These are phyloP conservation scores for Nakazawaea ernobii DNA, from an alignment of 805 yeast genomes.

Conservation along the genomic window DNA sequence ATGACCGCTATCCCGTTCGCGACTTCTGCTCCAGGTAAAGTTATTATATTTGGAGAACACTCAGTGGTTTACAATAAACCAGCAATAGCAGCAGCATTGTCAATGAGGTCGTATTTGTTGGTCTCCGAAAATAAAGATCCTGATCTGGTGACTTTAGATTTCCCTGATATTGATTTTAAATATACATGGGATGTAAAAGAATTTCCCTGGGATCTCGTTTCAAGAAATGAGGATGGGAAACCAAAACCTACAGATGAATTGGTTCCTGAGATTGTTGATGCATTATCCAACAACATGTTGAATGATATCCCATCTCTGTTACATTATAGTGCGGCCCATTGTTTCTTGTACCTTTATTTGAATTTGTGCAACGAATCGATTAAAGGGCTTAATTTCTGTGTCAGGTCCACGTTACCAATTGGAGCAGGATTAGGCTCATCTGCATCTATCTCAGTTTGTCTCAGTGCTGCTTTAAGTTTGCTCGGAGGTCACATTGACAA, in stretches of 20 bases:
- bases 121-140: conserved; percentile 43
- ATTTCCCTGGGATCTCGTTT: conserved; percentile 52
- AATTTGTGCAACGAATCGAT: conserved; percentile 43
- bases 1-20: conserved; percentile 43
- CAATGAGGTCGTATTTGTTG: conserved; percentile 74
- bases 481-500: conserved; percentile 48
- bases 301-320: conserved; percentile 43
- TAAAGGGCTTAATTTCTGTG: conserved; percentile 53
- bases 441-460: conserved; percentile 82
- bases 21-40: conserved; percentile 95
- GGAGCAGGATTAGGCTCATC: conserved; percentile 98
- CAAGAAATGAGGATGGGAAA: conserved; percentile 10
- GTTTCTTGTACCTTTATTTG: conserved; percentile 74
- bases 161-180: conserved; percentile 74
- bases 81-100: conserved; percentile 92
- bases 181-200: conserved; percentile 57
- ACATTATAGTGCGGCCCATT: conserved; percentile 73
- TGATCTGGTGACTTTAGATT: conserved; percentile 54
- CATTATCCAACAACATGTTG: conserved; percentile 36
- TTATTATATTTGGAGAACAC: conserved; percentile 93
- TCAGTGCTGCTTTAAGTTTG: conserved; percentile 67
- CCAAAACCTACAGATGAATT: conserved; percentile 44
- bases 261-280: conserved; percentile 50
- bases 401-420: conserved; percentile 82
- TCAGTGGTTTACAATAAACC: conserved; percentile 92